Evolutionary conservation across 2,329 filamentous ascomycete genomes (phyloP).

Genomic region (Cladophialophora carrionii): DNA sequence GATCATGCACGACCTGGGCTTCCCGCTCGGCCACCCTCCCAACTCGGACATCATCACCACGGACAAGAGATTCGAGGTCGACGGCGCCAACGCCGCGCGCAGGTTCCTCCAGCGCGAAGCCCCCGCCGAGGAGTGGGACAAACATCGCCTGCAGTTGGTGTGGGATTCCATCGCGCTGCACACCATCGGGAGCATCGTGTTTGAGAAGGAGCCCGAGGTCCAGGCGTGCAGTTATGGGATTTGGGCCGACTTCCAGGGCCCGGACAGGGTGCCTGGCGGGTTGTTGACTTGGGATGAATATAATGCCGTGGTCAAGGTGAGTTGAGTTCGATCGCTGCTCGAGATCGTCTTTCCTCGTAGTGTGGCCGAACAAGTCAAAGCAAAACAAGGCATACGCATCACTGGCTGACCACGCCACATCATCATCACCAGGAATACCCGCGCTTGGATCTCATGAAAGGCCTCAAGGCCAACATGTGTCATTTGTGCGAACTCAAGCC

Average conservation of each 20-base stretch:
- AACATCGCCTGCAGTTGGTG: constrained; percentile 51
- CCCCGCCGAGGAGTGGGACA: constrained; percentile 44
- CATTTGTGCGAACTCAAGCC: constrained; percentile 50
- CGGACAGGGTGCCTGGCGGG: constrained; percentile 41
- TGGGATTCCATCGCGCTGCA: constrained; percentile 56
- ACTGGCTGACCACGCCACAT: constrained; percentile 5
- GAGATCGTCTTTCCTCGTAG: too few species aligned
- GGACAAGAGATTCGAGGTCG: constrained; percentile 57
- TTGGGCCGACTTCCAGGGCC: constrained; percentile 47
- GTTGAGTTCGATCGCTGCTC: neutral
- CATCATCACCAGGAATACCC: constrained; percentile 41
- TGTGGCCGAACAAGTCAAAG: neutral
- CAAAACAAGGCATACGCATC: neutral
- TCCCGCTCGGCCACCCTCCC: constrained; percentile 40
- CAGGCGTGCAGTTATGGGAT: constrained; percentile 44
- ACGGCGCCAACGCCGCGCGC: constrained; percentile 52
- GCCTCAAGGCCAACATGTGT: constrained; percentile 46
- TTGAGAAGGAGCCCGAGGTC: constrained; percentile 50
- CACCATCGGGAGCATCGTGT: constrained; percentile 44
- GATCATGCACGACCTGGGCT: constrained; percentile 42
- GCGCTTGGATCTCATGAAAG: constrained; percentile 42
- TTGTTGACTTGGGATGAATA: constrained; percentile 42
- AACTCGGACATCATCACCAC: constrained; percentile 45
- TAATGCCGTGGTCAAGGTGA: constrained; percentile 39
- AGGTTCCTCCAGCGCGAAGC: constrained; percentile 42